Evolutionary conservation across 164 flowering plant species (phyloP), one percentile per base, ranked within the genome.

Genomic region (Piper longum): DNA sequence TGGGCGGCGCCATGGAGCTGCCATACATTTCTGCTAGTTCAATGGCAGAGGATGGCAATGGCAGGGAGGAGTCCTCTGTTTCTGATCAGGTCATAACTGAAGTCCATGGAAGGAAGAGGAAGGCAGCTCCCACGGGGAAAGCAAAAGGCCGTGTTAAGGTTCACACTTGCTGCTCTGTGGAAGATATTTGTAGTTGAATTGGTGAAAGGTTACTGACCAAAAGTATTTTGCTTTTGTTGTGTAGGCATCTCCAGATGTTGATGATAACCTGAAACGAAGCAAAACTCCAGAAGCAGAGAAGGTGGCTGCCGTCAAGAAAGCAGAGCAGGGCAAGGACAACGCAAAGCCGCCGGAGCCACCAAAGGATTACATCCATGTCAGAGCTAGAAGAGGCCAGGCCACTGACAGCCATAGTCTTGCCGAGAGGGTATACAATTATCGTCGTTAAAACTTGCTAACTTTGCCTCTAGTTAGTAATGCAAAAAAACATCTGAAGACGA

Each of bases 401-500:
- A 93, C 98, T 52, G 97, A 93, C 66, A 93, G 96, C 69, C 98
- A 92, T 61, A 91, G 98, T 69, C 81, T 91, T 13, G 98, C 98
- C 9, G 98, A 92, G 81, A 83, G 98, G 72, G 98, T 89, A 81
- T 43, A 78, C 60, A 74, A 48, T 48, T 48, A 14, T 12, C 4
- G 11, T 18, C 12, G n/a, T 54, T 4, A 59, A n/a, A 8, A 6
- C 26, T 16, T 41, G 16, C 7, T 40, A 7, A 26, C 36, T 26
- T 26, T 51, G n/a, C 11, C 1, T 16, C 58, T 57, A 26, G 14
- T 18, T 16, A 39, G 18, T 26, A 26, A 26, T 26, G 36, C 36
- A 26, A 26, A 26, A 26, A 26, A 26, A 26, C 36, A 26, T 26
- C 36, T 26, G 1, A 26, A 26, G 36, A 26, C n/a, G n/a, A n/a